Evolutionary conservation across 805 yeast genomes (phyloP), one percentile per base, ranked within the genome.

Genomic region (Metschnikowia amazonensis): DNA sequence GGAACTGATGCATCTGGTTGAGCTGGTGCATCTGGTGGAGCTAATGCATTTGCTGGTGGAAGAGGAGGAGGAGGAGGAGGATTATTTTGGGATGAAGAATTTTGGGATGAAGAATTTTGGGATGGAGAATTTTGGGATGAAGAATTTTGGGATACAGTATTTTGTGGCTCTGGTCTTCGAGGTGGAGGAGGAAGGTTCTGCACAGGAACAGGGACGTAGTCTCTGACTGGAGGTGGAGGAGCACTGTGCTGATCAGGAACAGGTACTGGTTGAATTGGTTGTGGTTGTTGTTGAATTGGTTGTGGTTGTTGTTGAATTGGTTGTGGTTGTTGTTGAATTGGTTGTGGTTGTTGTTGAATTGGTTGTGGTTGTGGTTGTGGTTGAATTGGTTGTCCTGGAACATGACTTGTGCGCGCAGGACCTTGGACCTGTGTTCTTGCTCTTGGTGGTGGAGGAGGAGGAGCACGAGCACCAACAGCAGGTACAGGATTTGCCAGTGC

Each of bases 1-100:
- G 53, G 42, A n/a, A n/a, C n/a, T n/a, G n/a, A n/a, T n/a, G n/a
- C n/a, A n/a, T n/a, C n/a, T n/a, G n/a, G n/a, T n/a, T n/a, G n/a
- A n/a, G 66, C 60, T 4, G 43, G 30, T n/a, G 43, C 42, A 3
- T 35, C 41, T 4, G 46, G 42, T 3, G 65, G 62, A 10, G 67
- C 6, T 5, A 21, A 4, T 5, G 24, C 6, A 21, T 21, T 21
- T 21, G 24, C 29, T 8, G 53, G 42, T 5, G 62, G 63, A 5
- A 67, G 65, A 7, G 65, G 62, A 10, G 67, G 58, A 14, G 73
- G 65, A 8, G 64, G 58, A 0, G 46, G 47, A 21, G 39, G 43
- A 6, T 36, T 13, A 31, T 23, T 32, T 17, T 43, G 53, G 18
- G 51, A 24, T 5, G 35, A 45, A 21, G 48, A 13, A 16, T 27